Conservation (phyloP, 495 filamentous ascomycete species). For the Aspergillus sclerotioniger region DNA sequence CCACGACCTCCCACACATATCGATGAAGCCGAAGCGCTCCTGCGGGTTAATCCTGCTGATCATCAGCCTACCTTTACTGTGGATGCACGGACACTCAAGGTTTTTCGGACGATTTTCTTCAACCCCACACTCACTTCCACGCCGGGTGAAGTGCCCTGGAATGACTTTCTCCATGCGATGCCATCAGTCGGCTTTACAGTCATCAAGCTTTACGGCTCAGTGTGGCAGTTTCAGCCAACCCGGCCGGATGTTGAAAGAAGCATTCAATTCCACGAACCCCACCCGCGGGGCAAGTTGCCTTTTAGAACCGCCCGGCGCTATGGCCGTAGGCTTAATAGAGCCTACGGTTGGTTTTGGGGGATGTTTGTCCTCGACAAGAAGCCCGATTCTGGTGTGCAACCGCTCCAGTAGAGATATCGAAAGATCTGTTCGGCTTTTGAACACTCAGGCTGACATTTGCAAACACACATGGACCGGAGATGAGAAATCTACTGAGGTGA, state of each 20-base stretch:
- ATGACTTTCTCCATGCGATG: slow-evolving; percentile 54
- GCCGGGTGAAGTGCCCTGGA: slow-evolving; percentile 48
- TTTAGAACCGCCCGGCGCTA: slow-evolving; percentile 29
- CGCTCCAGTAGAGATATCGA: too few species aligned
- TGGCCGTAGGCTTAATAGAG: slow-evolving; percentile 43
- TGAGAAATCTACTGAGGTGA: too few species aligned
- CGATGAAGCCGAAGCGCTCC: not conserved
- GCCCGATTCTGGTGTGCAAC: too few species aligned
- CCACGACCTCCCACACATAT: slow-evolving; percentile 6
- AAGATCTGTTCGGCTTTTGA: too few species aligned
- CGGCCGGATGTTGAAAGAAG: slow-evolving; percentile 37
- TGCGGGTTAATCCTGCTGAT: slow-evolving; percentile 1
- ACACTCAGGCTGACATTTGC: too few species aligned
- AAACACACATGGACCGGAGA: too few species aligned
- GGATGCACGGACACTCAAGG: slow-evolving; percentile 42
- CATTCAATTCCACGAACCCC: slow-evolving; percentile 57
- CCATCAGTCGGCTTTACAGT: slow-evolving; percentile 40
- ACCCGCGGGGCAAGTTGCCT: slow-evolving; percentile 46
- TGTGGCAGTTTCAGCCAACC: slow-evolving; percentile 51
- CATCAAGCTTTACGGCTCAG: slow-evolving; percentile 52
- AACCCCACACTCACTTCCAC: slow-evolving; percentile 19
- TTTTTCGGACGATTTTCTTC: slow-evolving; percentile 48
- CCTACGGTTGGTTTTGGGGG: slow-evolving; percentile 45
- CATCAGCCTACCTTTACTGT: slow-evolving; percentile 34
- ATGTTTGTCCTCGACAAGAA: slow-evolving; percentile 29